Evolutionary conservation across 2,329 filamentous ascomycete species (phyloP), one percentile per base, ranked within the genome.

Genomic region (Ilyonectria sp.): DNA sequence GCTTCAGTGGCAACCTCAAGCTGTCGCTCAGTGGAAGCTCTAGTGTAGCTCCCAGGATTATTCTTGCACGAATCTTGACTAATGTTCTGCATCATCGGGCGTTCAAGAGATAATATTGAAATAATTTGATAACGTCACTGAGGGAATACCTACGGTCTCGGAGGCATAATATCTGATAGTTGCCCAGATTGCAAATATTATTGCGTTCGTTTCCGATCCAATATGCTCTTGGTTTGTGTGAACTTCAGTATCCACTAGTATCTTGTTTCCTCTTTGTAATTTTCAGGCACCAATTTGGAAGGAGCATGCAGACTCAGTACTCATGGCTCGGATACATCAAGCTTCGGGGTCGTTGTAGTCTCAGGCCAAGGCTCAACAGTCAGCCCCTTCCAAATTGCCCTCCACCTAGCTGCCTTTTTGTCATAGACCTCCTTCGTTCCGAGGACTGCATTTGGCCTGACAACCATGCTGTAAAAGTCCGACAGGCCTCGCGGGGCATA

Each of bases 401-500:
- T 65, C 80, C 80, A 82, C 2, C 80, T 70, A 15, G 50, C 69
- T 1, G 71, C 72, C 44, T 82, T 82, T 49, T 73, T 76, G 17
- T 78, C 71, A 35, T 79, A 82, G 1, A 60, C 63, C 15, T 75
- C 73, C 31, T 69, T 71, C 2, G 58, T 68, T 11, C 77, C 80
- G 6, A 80, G 59, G 3, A 64, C 56, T 2, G 78, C 43, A 33
- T 80, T 79, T 0, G 80, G 80, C 33, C 79, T 72, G 1, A 80
- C 80, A 1, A 77, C 61, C 50, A 82, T 69, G 19, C 64, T 77
- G 50, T 80, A 81, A 53, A 78, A 78, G 19, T 82, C 80, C 0
- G 79, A 79, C 3, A 82, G 61, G 0, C 80, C 80, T 47, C 76
- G 71, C 1, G 80, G 80, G 4, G 80, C 80, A 60, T 78, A 82